phyloP scores from a whole-genome alignment of 2,329 filamentous ascomycete species.

The Penicillium sp. region DNA sequence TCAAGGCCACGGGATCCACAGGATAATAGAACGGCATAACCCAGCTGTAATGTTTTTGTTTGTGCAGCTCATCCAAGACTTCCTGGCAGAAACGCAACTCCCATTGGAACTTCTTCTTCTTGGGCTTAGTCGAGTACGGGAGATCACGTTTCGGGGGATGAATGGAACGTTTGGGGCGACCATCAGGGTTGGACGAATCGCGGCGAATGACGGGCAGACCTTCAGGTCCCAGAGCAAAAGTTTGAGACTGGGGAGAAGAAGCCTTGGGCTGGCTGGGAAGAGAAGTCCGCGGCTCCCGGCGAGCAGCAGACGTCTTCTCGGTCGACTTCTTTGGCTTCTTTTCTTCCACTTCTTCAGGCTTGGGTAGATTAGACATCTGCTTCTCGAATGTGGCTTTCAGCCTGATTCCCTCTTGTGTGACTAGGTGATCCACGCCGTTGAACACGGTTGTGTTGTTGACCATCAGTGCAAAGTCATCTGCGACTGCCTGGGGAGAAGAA shows the following conservation, averaged over 20 bases:
- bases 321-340: conserved; percentile 55
- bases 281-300: conserved; percentile 50
- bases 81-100: conserved; percentile 90
- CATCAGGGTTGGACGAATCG: conserved; percentile 74
- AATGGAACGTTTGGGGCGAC: conserved; percentile 87
- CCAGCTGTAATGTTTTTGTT: conserved; percentile 65
- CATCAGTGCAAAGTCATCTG: conserved; percentile 72
- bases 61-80: conserved; percentile 73
- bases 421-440: conserved; percentile 75
- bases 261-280: conserved; percentile 41
- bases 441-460: conserved; percentile 76
- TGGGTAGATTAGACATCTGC: conserved; percentile 60
- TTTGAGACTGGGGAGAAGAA: conserved; percentile 46
- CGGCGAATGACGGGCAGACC: conserved; percentile 80
- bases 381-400: conserved; percentile 60
- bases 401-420: conserved; percentile 67
- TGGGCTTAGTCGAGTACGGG: conserved; percentile 83
- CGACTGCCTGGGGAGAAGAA: conserved; percentile 67
- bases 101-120: conserved; percentile 83
- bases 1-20: conserved; percentile 89
- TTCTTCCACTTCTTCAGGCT: conserved; percentile 58
- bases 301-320: conserved; percentile 45
- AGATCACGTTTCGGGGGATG: conserved; percentile 90
- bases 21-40: conserved; percentile 76
- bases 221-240: conserved; percentile 74